phyloP scores from a whole-genome alignment of 306 rosid genomes.

The Geum urbanum region DNA sequence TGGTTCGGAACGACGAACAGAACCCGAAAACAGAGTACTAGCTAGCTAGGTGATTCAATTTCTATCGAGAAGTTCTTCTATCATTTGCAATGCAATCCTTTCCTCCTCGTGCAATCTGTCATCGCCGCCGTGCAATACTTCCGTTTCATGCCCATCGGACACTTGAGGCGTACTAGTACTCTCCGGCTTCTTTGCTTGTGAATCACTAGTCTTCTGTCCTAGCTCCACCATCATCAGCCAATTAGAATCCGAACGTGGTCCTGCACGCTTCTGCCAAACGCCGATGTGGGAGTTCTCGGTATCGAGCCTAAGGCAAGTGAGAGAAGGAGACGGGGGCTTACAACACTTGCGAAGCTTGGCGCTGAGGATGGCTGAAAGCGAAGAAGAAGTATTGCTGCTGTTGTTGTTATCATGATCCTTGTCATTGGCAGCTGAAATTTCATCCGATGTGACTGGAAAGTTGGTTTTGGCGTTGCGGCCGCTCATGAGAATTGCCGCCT shows the following conservation, averaged over 20 bases:
- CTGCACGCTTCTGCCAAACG: conserved; percentile 74
- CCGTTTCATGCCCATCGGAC: background rate
- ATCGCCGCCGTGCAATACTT: conserved; percentile 21
- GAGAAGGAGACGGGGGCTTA: conserved; percentile 64
- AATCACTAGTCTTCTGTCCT: conserved; percentile 16
- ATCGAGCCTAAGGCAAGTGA: conserved; percentile 82
- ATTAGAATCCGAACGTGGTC: conserved; percentile 50
- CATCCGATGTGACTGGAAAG: conserved; percentile 44
- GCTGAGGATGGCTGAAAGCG: conserved; percentile 51
- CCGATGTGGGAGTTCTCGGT: conserved; percentile 70
- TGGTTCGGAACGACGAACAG: background rate
- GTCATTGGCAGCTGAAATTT: conserved; percentile 11
- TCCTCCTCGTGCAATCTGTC: conserved; percentile 48
- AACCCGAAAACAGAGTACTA: background rate
- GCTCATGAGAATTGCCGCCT: conserved; percentile 76
- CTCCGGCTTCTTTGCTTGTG: background rate
- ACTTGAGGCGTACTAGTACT: background rate
- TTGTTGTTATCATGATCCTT: background rate
- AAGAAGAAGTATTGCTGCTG: conserved; percentile 7
- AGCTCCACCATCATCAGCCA: conserved; percentile 87
- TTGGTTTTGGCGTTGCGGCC: conserved; percentile 82
- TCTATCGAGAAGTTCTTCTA: conserved; percentile 68
- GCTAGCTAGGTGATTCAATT: conserved; percentile 22
- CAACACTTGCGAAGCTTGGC: conserved; percentile 64
- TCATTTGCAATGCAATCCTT: conserved; percentile 63